Percentiles rank a stretch among this genome's conserved stretches.
These are phyloP conservation scores for Diplogelasinospora grovesii DNA, from an alignment of 495 filamentous ascomycete genomes.

Conservation along the genomic window DNA sequence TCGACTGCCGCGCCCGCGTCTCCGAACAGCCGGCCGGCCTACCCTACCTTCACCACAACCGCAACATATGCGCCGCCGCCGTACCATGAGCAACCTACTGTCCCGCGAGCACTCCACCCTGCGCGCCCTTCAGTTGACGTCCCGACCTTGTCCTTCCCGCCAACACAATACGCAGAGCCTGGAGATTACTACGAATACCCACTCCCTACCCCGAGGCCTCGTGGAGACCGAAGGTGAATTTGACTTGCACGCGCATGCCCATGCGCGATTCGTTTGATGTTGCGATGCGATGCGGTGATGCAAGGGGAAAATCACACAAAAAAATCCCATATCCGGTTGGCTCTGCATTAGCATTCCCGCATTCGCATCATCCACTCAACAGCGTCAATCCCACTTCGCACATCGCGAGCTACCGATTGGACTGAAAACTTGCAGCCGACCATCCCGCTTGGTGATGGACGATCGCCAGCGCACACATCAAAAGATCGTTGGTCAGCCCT, in stretches of 20 bases:
- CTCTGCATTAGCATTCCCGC: constrained; percentile 11
- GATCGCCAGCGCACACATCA: too few relatives aligned
- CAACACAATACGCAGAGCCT: constrained; percentile 14
- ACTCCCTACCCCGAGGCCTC: neutral
- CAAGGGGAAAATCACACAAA: constrained; percentile 1
- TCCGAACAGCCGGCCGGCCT: too few relatives aligned
- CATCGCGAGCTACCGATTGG: constrained; percentile 16
- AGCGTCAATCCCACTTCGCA: neutral
- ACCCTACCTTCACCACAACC: too few relatives aligned
- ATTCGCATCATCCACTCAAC: constrained; percentile 11
- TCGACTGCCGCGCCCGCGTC: too few relatives aligned
- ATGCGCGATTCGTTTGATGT: constrained; percentile 1
- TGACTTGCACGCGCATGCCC: too few relatives aligned
- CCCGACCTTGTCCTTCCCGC: constrained; percentile 10
- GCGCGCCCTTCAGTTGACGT: constrained; percentile 23
- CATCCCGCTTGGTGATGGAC: too few relatives aligned
- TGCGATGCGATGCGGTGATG: too few relatives aligned
- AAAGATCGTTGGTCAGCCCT: too few relatives aligned
- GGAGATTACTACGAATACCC: neutral
- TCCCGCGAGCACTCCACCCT: too few relatives aligned
- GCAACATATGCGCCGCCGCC: too few relatives aligned
- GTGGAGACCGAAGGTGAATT: constrained; percentile 6
- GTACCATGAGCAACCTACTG: too few relatives aligned
- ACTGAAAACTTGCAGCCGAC: constrained; percentile 7
- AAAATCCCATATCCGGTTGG: constrained; percentile 6